Conservation (phyloP, 352 stramenopile genomes). For the Ophiocytium majus region DNA sequence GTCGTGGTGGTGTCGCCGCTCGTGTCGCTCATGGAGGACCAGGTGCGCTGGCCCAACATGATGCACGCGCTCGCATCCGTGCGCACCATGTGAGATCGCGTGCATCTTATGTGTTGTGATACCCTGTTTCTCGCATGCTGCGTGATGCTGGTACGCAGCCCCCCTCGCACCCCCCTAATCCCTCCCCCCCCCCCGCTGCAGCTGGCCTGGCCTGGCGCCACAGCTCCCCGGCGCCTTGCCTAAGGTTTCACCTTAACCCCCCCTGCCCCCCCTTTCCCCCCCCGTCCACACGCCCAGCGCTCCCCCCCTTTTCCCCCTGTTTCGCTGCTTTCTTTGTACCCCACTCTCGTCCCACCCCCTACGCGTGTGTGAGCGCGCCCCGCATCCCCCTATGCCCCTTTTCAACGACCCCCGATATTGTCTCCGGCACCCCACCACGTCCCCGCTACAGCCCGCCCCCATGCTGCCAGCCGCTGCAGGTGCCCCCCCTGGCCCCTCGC, state of each 20-base stretch:
- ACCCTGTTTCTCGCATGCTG: not conserved
- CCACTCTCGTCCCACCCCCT: no score
- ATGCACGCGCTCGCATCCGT: not conserved
- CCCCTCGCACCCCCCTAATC: no score
- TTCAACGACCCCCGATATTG: not conserved
- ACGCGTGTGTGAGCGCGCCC: slow-evolving; percentile 48
- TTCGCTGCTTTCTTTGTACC: no score
- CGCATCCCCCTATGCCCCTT: slow-evolving; percentile 27
- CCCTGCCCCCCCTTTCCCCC: no score
- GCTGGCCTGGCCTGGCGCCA: slow-evolving; percentile 72
- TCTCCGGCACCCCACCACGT: not conserved
- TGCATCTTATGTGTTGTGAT: not conserved
- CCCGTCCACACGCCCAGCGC: no score
- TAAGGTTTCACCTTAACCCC: no score
- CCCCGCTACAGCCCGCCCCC: not conserved
- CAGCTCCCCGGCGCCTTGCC: slow-evolving; percentile 59
- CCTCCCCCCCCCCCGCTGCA: not conserved
- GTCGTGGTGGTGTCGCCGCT: slow-evolving; percentile 84
- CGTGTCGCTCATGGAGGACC: slow-evolving; percentile 89
- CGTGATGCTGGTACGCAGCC: not conserved
- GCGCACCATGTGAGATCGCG: not conserved
- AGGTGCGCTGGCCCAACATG: slow-evolving; percentile 58
- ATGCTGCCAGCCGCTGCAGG: not conserved
- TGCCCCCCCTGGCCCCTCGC: not conserved
- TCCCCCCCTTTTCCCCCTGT: no score